phyloP scores from a whole-genome alignment of 1,139 yeast genomes.

The Yamadazyma dendronema region DNA sequence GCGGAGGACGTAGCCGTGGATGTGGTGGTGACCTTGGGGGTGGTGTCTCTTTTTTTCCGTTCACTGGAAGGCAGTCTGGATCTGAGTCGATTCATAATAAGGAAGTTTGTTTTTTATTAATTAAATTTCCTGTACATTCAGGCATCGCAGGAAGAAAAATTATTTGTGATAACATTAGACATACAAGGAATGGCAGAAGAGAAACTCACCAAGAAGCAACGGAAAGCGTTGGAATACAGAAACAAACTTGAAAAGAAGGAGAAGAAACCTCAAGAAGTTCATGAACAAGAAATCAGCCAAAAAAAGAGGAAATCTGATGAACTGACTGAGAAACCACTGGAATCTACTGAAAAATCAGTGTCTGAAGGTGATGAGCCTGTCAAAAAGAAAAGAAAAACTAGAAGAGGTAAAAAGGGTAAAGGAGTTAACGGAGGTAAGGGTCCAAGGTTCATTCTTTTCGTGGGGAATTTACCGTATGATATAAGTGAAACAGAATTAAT shows the following conservation, averaged over 20 bases:
- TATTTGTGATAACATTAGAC: not conserved
- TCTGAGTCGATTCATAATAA: conserved; percentile 5
- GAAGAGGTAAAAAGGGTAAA: conserved; percentile 74
- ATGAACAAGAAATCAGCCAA: conserved; percentile 18
- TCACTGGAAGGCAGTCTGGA: conserved; percentile 10
- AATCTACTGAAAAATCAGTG: conserved; percentile 24
- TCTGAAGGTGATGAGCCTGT: conserved; percentile 26
- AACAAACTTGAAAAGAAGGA: conserved; percentile 29
- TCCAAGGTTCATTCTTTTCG: conserved; percentile 78
- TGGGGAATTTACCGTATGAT: conserved; percentile 88
- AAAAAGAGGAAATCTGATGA: conserved; percentile 20
- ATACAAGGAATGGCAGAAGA: conserved; percentile 23
- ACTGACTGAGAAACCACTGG: conserved; percentile 21
- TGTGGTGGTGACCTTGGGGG: conserved; percentile 2
- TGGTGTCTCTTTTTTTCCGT: conserved; percentile 10
- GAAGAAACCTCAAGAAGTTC: conserved; percentile 30
- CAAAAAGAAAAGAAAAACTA: conserved; percentile 68
- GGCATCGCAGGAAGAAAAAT: conserved; percentile 6
- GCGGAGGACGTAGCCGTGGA: not conserved
- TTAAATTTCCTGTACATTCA: conserved; percentile 3
- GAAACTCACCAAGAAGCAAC: conserved; percentile 69
- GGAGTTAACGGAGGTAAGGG: conserved; percentile 50
- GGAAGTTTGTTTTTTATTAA: not conserved
- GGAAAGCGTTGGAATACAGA: conserved; percentile 72
- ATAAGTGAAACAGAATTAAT: conserved; percentile 59